Conservation (phyloP, 371 early-diverging fungal species). For the Gilbertella persicaria region DNA sequence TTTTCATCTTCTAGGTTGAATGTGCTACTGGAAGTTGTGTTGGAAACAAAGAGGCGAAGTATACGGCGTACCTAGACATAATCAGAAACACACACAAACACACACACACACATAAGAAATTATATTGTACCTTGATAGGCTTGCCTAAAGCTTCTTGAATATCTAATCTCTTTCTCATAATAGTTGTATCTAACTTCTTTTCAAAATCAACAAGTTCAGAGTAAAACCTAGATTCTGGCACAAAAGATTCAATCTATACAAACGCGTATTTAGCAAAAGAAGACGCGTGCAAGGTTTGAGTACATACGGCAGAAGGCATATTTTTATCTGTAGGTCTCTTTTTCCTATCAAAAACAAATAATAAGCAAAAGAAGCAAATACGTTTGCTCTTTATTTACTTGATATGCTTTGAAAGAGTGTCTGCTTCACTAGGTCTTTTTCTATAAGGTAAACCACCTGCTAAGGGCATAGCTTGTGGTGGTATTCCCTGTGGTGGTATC, state of each 20-base stretch:
- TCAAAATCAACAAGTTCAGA: conserved; percentile 85
- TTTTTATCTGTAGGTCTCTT: conserved; percentile 64
- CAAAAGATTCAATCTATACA: conserved; percentile 78
- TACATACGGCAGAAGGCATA: conserved; percentile 54
- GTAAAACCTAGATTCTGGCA: conserved; percentile 92
- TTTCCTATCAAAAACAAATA: conserved; percentile 33
- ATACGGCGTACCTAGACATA: conserved; percentile 69
- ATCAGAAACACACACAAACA: neutral
- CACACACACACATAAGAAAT: neutral
- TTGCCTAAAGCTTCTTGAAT: conserved; percentile 84
- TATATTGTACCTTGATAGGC: conserved; percentile 60
- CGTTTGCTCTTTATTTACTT: conserved; percentile 23
- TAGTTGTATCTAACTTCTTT: conserved; percentile 84
- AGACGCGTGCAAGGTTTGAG: neutral
- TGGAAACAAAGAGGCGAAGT: conserved; percentile 89
- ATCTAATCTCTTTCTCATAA: conserved; percentile 87
- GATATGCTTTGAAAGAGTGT: conserved; percentile 41
- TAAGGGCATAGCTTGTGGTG: conserved; percentile 19
- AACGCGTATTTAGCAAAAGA: neutral
- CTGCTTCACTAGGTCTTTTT: conserved; percentile 43
- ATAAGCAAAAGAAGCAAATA: neutral
- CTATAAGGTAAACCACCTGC: conserved; percentile 26
- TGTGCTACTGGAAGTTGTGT: conserved; percentile 72
- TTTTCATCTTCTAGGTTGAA: conserved; percentile 41
- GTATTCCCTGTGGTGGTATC: neutral